Evolutionary conservation across 1,284 basidiomycete species (phyloP).

Genomic region (Porphyrellus sp.): DNA sequence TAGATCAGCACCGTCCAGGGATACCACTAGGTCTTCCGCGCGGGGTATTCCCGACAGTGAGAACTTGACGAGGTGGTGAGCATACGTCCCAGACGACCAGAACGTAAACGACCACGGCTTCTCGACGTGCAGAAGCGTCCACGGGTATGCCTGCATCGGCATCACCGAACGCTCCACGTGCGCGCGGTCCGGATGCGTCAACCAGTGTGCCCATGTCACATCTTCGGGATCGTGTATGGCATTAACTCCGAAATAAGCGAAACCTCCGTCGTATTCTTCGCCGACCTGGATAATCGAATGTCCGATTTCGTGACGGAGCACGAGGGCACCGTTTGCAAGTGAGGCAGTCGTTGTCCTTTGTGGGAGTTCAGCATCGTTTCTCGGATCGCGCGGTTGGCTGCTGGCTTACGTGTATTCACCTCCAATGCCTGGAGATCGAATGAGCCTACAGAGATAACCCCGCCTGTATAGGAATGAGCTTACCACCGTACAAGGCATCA

Average conservation of each 20-base stretch:
- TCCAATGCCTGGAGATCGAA: slow-evolving; percentile 54
- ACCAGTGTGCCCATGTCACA: slow-evolving; percentile 73
- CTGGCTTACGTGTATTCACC: slow-evolving; percentile 74
- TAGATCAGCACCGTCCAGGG: slow-evolving; percentile 59
- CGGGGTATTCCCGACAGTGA: slow-evolving; percentile 75
- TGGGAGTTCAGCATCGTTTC: background rate
- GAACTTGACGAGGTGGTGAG: slow-evolving; percentile 63
- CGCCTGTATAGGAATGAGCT: slow-evolving; percentile 15
- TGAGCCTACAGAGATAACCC: background rate
- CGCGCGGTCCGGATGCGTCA: slow-evolving; percentile 42
- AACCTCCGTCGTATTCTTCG: slow-evolving; percentile 85
- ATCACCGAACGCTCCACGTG: slow-evolving; percentile 71
- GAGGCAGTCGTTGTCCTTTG: slow-evolving; percentile 76
- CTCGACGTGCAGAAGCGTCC: slow-evolving; percentile 65
- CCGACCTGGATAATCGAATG: slow-evolving; percentile 79
- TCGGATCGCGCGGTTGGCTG: slow-evolving; percentile 6
- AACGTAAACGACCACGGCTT: slow-evolving; percentile 59
- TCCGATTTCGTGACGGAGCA: slow-evolving; percentile 80
- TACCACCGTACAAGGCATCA: slow-evolving; percentile 79
- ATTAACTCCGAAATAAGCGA: slow-evolving; percentile 73
- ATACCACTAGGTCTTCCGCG: slow-evolving; percentile 52
- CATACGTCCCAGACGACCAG: slow-evolving; percentile 62
- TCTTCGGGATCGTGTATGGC: slow-evolving; percentile 46
- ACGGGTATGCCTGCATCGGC: slow-evolving; percentile 74
- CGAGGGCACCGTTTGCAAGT: slow-evolving; percentile 71